These are phyloP conservation scores for Penicillium cosmopolitanum DNA, from an alignment of 495 filamentous ascomycete species.

Conservation along the genomic window DNA sequence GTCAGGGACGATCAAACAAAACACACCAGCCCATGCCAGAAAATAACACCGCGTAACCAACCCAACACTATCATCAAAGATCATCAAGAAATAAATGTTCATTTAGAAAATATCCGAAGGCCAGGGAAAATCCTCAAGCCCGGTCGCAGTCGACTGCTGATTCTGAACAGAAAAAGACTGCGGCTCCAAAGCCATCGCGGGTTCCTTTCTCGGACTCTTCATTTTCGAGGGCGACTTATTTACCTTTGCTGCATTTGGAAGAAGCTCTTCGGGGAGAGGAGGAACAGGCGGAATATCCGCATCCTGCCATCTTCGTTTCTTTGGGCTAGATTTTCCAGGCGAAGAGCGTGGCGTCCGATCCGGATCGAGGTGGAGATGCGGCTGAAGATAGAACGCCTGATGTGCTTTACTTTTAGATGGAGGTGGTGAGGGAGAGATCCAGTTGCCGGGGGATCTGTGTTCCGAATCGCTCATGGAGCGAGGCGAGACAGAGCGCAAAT, in stretches of 20 bases:
- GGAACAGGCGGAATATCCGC: constrained; percentile 50
- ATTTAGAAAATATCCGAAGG: constrained; percentile 52
- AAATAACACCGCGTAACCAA: background rate
- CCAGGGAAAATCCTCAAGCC: constrained; percentile 44
- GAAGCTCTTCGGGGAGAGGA: constrained; percentile 46
- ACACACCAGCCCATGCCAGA: background rate
- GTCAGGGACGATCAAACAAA: constrained; percentile 4
- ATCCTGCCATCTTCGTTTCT: constrained; percentile 28
- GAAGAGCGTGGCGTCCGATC: constrained; percentile 26
- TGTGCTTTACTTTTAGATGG: constrained; percentile 16
- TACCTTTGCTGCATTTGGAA: constrained; percentile 37
- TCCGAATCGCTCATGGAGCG: constrained; percentile 12
- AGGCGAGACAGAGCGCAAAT: constrained; percentile 31
- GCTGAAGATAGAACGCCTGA: constrained; percentile 30
- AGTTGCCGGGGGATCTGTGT: constrained; percentile 6
- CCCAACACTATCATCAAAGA: background rate
- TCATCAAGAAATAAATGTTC: background rate
- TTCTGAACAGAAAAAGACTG: constrained; percentile 11
- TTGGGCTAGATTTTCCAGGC: constrained; percentile 19
- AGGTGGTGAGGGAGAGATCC: constrained; percentile 35
- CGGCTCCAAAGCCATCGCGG: constrained; percentile 12
- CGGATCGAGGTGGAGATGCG: constrained; percentile 26
- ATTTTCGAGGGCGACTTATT: constrained; percentile 38
- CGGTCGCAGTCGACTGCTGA: constrained; percentile 6
- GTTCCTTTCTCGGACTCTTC: constrained; percentile 7